Evolutionary conservation across 2,329 filamentous ascomycete genomes (phyloP).

Genomic region (Colletotrichum destructivum): DNA sequence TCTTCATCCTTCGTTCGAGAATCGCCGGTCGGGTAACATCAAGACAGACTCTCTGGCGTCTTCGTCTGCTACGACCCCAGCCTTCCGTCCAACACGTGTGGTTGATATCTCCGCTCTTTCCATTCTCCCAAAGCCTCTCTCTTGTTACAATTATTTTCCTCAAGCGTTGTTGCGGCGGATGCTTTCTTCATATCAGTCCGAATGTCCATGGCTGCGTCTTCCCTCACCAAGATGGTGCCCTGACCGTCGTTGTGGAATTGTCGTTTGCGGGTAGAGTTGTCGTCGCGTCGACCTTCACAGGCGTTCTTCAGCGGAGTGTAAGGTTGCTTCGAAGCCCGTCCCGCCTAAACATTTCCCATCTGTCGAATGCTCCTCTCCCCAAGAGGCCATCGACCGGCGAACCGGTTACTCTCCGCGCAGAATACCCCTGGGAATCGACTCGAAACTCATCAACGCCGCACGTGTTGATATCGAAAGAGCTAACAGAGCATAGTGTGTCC

Average conservation of each 20-base stretch:
- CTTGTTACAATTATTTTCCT: not conserved
- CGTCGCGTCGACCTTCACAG: not conserved
- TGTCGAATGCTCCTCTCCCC: not conserved
- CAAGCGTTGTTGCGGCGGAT: not conserved
- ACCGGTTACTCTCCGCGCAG: not conserved
- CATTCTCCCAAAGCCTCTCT: not conserved
- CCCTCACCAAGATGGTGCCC: too few species aligned
- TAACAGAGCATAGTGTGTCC: not conserved
- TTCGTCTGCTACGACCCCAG: not conserved
- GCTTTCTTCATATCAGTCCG: not conserved
- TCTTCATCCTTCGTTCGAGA: not conserved
- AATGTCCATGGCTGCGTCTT: not conserved
- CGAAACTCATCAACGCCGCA: slow-evolving; percentile 7
- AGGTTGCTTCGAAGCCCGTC: slow-evolving; percentile 4
- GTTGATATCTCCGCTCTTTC: not conserved
- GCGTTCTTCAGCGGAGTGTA: not conserved
- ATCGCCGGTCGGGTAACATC: not conserved
- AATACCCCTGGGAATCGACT: not conserved
- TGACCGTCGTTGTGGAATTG: not conserved
- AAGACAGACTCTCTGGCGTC: not conserved
- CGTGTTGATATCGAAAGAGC: slow-evolving; percentile 8
- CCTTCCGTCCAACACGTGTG: not conserved
- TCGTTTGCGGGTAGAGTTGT: not conserved
- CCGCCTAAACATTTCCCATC: not conserved
- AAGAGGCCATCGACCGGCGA: not conserved